phyloP scores from a whole-genome alignment of 1,284 basidiomycete genomes.

The Leccinum solheimii region DNA sequence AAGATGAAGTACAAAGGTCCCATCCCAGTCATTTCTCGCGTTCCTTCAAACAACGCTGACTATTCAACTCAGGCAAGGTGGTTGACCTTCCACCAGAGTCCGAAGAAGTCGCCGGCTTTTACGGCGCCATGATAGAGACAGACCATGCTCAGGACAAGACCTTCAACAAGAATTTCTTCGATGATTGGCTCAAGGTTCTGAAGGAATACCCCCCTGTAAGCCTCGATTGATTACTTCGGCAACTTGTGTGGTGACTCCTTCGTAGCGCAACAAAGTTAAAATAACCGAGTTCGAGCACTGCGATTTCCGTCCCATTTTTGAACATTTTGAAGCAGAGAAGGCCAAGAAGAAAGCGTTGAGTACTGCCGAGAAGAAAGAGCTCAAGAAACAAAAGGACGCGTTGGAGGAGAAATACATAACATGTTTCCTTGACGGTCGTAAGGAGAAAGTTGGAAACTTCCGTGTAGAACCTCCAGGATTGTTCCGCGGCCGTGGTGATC shows the following conservation, averaged over 20 bases:
- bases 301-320: conserved; percentile 95
- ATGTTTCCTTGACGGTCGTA: conserved; percentile 90
- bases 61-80: conserved; percentile 58
- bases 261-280: conserved; percentile 69
- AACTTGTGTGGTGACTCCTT: conserved; percentile 11
- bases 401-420: conserved; percentile 83
- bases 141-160: conserved; percentile 88
- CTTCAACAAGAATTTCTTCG: conserved; percentile 97
- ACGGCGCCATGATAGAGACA: conserved; percentile 89
- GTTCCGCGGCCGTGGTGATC: conserved; percentile 97
- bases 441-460: conserved; percentile 99
- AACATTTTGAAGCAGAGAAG: conserved; percentile 89
- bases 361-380: conserved; percentile 83
- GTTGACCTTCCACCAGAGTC: conserved; percentile 83
- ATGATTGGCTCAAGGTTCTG: conserved; percentile 82
- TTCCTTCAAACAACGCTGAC: conserved; percentile 14
- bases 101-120: conserved; percentile 98
- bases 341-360: conserved; percentile 91
- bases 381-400: conserved; percentile 84
- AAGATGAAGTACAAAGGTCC: conserved; percentile 97
- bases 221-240: conserved; percentile 15
- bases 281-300: conserved; percentile 82
- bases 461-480: conserved; percentile 96
- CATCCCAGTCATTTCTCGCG: conserved; percentile 17
- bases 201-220: conserved; percentile 86